Evolutionary conservation across 202 grass and related monocot species (phyloP), one percentile per base, ranked within the genome.

Genomic region (Alloteropsis angusta): DNA sequence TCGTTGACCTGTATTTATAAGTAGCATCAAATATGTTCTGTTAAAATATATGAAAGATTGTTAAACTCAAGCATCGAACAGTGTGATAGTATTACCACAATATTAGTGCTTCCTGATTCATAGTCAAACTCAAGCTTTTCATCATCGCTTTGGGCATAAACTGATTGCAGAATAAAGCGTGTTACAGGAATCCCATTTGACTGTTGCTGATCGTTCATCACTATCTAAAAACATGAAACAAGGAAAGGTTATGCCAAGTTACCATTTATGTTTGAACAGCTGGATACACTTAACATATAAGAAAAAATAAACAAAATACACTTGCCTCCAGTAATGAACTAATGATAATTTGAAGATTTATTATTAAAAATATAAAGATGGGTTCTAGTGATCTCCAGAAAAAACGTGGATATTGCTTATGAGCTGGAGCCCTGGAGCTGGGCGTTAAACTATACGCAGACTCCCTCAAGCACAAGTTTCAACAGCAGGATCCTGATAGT

Each of bases 121-220:
- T 98, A 98, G 79, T 94, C 87, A 90, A 98, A 98, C 73, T 98
- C 95, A 45, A 98, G 89, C 58, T 93, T 98, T 81, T 98, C 95
- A 90, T 94, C 91, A 18, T 98, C 92, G 16, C 22, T 94, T 90
- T 94, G 91, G 64, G 92, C 87, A 74, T 98, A 98, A 70, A 98
- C 90, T 54, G 95, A 94, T 82, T 98, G 95, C 70, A 98, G 89
- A 66, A 85, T 85, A 78, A 98, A 98, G 28, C 89, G 85, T 70
- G 95, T 98, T 46, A 98, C 87, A 18, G 89, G 95, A 49, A 98
- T 94, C 65, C 95, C 94, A 84, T 98, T 90, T 58, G 95, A 67
- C 35, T 90, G 89, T 64, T 98, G 87, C 65, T 98, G 91, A 58
- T 98, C 95, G 64, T 98, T 91, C 95, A 98, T 98, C 75, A 94